These are phyloP conservation scores for Aspergillus terreus DNA, from an alignment of 2,329 filamentous ascomycete genomes.

Conservation along the genomic window DNA sequence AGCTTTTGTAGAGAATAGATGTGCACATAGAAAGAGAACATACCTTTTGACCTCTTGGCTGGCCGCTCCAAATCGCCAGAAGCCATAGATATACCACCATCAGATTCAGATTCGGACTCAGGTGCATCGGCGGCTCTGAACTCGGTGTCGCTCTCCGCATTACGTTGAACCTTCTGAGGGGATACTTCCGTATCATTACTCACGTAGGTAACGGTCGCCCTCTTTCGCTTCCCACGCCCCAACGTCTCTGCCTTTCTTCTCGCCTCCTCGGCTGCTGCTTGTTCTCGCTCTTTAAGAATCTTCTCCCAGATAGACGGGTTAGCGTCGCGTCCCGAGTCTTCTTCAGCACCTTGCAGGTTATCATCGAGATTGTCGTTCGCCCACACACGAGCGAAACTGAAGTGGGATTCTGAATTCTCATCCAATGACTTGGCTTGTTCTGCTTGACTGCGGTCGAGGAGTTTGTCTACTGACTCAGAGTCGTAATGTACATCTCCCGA, in stretches of 20 bases:
- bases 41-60: constrained; percentile 19
- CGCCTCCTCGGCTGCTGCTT: constrained; percentile 69
- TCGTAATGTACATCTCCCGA: constrained; percentile 76
- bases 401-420: constrained; percentile 71
- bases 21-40: not conserved
- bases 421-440: constrained; percentile 66
- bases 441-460: constrained; percentile 80
- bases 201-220: constrained; percentile 47
- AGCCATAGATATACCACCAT: too few species aligned
- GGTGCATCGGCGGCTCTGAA: constrained; percentile 27
- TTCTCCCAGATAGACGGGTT: constrained; percentile 80
- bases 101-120: constrained; percentile 24
- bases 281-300: constrained; percentile 79
- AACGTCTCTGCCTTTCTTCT: constrained; percentile 68
- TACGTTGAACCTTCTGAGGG: constrained; percentile 8
- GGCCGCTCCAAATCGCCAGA: constrained; percentile 21
- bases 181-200: constrained; percentile 19
- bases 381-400: constrained; percentile 90
- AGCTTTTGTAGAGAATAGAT: constrained; percentile 3
- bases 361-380: constrained; percentile 74
- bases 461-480: constrained; percentile 73
- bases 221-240: constrained; percentile 77
- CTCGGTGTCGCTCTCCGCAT: constrained; percentile 28
- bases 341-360: constrained; percentile 52
- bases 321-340: constrained; percentile 42